These are phyloP conservation scores for Synchytrium microbalum DNA, from an alignment of 371 early-diverging fungal genomes.

Conservation along the genomic window DNA sequence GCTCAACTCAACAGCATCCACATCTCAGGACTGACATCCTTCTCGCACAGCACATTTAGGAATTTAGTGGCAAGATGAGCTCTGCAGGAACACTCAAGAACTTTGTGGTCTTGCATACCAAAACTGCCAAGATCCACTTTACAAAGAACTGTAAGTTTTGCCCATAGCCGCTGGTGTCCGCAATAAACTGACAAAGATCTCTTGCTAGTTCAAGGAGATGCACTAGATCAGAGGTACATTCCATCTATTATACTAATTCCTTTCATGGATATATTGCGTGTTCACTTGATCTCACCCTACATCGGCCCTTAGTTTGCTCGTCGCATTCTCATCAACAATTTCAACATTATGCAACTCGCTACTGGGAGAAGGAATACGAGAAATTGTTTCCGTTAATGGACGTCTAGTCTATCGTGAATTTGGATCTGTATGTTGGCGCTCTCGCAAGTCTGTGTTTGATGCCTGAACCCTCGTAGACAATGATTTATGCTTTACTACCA, in stretches of 20 bases:
- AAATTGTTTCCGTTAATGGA: conserved; percentile 34
- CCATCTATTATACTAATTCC: neutral
- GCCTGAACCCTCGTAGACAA: neutral
- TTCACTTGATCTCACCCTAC: neutral
- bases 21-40: too few relatives aligned
- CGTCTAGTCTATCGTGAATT: conserved; percentile 38
- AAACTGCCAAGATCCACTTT: conserved; percentile 36
- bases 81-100: conserved; percentile 13
- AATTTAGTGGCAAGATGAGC: too few relatives aligned
- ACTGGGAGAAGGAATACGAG: conserved; percentile 41
- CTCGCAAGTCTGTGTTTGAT: conserved; percentile 2
- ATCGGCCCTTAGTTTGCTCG: conserved; percentile 25
- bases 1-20: too few relatives aligned
- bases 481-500: neutral
- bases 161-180: neutral
- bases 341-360: conserved; percentile 44
- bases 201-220: conserved; percentile 32
- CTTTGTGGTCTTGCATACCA: conserved; percentile 38
- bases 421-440: conserved; percentile 28
- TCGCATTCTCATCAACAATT: conserved; percentile 44
- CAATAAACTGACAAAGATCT: neutral
- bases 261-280: neutral
- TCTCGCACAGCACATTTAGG: too few relatives aligned
- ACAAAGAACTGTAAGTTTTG: conserved; percentile 36
- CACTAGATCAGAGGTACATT: conserved; percentile 33